Evolutionary conservation across 805 yeast genomes (phyloP).

Genomic region (Schwanniomyces pseudopolymorphus): DNA sequence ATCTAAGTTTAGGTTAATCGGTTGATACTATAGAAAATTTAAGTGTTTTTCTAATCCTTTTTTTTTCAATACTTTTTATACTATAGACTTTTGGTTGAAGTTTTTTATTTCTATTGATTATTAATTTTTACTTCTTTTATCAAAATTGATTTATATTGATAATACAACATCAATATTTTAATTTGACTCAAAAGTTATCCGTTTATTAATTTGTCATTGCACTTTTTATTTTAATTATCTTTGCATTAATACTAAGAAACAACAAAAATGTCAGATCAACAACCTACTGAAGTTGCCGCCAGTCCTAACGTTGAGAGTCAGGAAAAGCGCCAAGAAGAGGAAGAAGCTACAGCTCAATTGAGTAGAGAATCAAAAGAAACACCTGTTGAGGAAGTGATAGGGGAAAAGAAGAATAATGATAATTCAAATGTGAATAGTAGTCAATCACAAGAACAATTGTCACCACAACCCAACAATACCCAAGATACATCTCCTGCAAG

Average conservation of each 20-base stretch:
- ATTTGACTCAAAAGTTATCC: not conserved
- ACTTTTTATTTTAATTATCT: slow-evolving; percentile 1
- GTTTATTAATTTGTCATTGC: slow-evolving; percentile 1
- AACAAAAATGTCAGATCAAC: slow-evolving; percentile 6
- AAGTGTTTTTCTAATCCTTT: slow-evolving; percentile 3
- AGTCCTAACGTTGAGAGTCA: not conserved
- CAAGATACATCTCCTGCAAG: slow-evolving; percentile 52
- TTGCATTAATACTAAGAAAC: not conserved
- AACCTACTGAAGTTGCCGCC: not conserved
- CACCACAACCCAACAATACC: not conserved
- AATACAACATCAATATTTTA: not conserved
- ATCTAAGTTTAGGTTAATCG: not conserved
- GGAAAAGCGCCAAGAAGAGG: not conserved
- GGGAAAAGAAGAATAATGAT: not conserved
- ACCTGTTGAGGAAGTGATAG: not conserved
- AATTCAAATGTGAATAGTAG: not conserved
- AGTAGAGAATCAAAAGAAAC: not conserved
- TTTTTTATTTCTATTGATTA: slow-evolving; percentile 3
- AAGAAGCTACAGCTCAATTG: not conserved
- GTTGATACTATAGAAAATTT: not conserved
- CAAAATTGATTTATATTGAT: not conserved
- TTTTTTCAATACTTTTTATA: slow-evolving; percentile 5
- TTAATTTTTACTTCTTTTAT: slow-evolving; percentile 2
- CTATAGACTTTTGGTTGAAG: slow-evolving; percentile 5
- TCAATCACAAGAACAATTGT: not conserved